Evolutionary conservation across 345 rosid species (phyloP).

Genomic region (Eucalyptus albens): DNA sequence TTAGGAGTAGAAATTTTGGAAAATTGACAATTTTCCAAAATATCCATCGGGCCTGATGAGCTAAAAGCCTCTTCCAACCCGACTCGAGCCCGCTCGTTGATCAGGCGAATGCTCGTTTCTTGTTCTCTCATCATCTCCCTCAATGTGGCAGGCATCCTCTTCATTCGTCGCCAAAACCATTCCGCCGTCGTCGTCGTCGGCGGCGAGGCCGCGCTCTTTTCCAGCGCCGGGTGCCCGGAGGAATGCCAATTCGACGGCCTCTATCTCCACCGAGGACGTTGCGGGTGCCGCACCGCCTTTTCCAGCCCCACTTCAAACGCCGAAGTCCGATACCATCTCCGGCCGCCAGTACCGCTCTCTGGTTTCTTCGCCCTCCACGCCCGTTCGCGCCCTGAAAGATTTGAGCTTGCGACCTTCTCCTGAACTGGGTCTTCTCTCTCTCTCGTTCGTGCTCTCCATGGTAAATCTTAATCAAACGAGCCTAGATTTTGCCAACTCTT

Average conservation of each 20-base stretch:
- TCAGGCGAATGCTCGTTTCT: neutral
- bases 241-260: neutral
- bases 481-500: neutral
- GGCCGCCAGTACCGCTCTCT: neutral
- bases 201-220: neutral
- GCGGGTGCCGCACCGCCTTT: neutral
- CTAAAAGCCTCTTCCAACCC: neutral
- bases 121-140: neutral
- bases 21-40: neutral
- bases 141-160: neutral
- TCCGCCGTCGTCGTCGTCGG: neutral
- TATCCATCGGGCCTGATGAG: neutral
- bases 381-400: neutral
- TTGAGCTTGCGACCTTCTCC: slow-evolving; percentile 5
- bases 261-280: neutral
- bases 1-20: neutral
- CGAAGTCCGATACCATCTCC: neutral
- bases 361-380: neutral
- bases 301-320: neutral
- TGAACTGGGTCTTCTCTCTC: slow-evolving; percentile 13
- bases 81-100: neutral
- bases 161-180: neutral
- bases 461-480: neutral
- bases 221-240: neutral
- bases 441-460: slow-evolving; percentile 15